phyloP scores from a whole-genome alignment of 345 rosid genomes.

The Aegle marmelos region DNA sequence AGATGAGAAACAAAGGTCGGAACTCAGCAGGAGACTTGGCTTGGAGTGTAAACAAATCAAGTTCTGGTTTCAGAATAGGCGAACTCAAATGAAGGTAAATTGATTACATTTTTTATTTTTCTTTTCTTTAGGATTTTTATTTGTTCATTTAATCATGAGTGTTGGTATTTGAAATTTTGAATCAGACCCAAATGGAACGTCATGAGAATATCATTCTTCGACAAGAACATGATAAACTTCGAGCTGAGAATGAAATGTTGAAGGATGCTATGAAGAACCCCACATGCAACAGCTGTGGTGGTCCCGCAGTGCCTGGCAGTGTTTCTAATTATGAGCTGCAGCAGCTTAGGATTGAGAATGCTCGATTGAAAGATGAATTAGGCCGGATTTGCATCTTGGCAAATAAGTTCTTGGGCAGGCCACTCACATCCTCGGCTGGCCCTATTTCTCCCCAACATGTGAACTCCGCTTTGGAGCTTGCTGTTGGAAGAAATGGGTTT shows the following conservation, averaged over 20 bases:
- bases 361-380: conserved; percentile 58
- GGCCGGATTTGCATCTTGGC: conserved; percentile 41
- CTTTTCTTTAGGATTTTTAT: not conserved
- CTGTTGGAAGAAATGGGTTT: conserved; percentile 35
- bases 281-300: conserved; percentile 64
- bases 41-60: conserved; percentile 60
- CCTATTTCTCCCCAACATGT: conserved; percentile 32
- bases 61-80: conserved; percentile 79
- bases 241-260: conserved; percentile 55
- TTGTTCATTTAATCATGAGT: not conserved
- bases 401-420: conserved; percentile 57
- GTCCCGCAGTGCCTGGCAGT: conserved; percentile 42
- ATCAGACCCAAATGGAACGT: conserved; percentile 73
- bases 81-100: conserved; percentile 77
- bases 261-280: conserved; percentile 47
- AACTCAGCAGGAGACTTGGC: conserved; percentile 52
- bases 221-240: conserved; percentile 64
- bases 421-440: conserved; percentile 26
- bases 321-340: conserved; percentile 41
- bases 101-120: not conserved
- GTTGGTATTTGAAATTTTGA: conserved; percentile 5
- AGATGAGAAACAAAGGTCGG: conserved; percentile 60
- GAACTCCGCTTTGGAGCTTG: conserved; percentile 32
- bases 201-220: conserved; percentile 58
- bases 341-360: conserved; percentile 61